Conservation (phyloP, 352 stramenopile genomes). For the Pythium pyrilobum region DNA sequence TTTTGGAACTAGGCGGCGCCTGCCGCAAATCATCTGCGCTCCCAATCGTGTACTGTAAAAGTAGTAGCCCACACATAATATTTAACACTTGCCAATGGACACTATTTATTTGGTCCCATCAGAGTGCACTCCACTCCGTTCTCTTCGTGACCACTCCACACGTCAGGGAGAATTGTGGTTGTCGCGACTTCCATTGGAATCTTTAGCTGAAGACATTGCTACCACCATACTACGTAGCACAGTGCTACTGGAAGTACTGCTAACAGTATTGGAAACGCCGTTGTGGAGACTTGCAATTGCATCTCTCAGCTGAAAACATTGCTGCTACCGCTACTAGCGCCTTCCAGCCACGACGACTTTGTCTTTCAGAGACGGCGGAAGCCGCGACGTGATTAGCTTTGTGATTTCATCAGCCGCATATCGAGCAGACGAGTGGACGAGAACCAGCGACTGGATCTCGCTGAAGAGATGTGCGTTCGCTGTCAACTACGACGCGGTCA, state of each 20-base stretch:
- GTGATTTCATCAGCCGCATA: conserved; percentile 36
- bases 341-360: conserved; percentile 38
- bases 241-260: no score
- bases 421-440: conserved; percentile 73
- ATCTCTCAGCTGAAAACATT: no score
- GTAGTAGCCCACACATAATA: not conserved
- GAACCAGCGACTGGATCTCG: conserved; percentile 46
- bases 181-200: no score
- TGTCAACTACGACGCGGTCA: conserved; percentile 29
- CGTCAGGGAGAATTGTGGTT: no score
- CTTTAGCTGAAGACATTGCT: no score
- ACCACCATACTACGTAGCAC: no score
- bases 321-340: no score
- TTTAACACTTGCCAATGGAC: conserved; percentile 2
- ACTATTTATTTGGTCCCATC: conserved; percentile 14
- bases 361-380: conserved; percentile 30
- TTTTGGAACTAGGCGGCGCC: conserved; percentile 66
- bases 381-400: conserved; percentile 23
- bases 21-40: not conserved
- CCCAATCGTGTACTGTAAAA: not conserved
- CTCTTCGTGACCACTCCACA: no score
- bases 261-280: no score
- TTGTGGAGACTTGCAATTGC: no score
- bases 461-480: conserved; percentile 30
- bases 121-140: no score